These are phyloP conservation scores for Lumnitzera racemosa DNA, from an alignment of 345 rosid species.

Conservation along the genomic window DNA sequence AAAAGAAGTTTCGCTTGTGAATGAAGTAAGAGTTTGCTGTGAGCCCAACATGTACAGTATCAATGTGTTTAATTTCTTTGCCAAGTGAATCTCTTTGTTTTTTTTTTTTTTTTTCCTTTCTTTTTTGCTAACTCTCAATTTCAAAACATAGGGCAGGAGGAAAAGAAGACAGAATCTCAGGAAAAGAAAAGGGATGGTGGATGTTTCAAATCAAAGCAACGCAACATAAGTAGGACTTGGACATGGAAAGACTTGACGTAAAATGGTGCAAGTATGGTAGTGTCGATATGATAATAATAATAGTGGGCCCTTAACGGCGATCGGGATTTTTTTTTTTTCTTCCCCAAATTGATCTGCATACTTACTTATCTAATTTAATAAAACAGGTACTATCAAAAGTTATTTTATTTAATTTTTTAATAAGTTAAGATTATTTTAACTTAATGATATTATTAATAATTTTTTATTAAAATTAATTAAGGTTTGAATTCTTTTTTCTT, in stretches of 20 bases:
- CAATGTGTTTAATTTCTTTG: background rate
- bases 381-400: too few species aligned
- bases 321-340: too few species aligned
- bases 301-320: too few species aligned
- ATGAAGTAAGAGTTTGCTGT: constrained; percentile 24
- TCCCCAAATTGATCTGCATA: too few species aligned
- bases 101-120: background rate
- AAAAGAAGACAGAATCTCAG: constrained; percentile 19
- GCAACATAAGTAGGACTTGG: constrained; percentile 13
- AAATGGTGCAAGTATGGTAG: background rate
- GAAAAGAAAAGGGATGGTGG: constrained; percentile 13
- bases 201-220: constrained; percentile 31
- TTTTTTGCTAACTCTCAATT: constrained; percentile 12
- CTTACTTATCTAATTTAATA: too few species aligned
- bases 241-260: constrained; percentile 4
- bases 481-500: too few species aligned
- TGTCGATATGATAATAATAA: constrained; percentile 1
- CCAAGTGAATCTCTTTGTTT: constrained; percentile 8
- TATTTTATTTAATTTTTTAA: too few species aligned
- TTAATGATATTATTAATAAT: too few species aligned
- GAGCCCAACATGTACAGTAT: constrained; percentile 16
- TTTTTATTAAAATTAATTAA: too few species aligned
- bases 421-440: too few species aligned
- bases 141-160: constrained; percentile 8
- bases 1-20: constrained; percentile 17